Evolutionary conservation across 345 rosid species (phyloP), one percentile per base, ranked within the genome.

Genomic region (thale cress (Arabidopsis thaliana)): DNA sequence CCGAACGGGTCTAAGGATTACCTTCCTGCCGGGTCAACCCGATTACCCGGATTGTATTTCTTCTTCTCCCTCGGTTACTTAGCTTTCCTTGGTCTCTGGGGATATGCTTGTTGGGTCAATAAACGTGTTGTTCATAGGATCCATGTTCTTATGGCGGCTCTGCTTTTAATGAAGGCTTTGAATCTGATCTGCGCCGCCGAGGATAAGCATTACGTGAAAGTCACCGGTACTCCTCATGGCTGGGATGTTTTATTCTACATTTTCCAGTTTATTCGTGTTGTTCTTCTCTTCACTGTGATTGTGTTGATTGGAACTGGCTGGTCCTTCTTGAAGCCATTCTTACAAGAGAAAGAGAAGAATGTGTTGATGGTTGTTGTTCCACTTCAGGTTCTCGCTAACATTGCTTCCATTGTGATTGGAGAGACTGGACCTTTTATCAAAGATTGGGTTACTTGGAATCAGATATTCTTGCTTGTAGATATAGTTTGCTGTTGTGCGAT

Each of bases 351-450:
- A 81, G 98, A 95, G 82, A 95, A 92, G 97, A 95, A 88, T 67
- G 99, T 95, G 56, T 78, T 95, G 84, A 92, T 95, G 98, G 82
- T 95, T 34, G 99, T 92, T 81, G 84, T 95, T 20, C 99, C 99
- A 0, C 91, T 95, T 36, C 99, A 92, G 82, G 99, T 95, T 61
- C 58, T 95, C 22, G 97, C 97, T 36, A 95, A 92, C 72, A 68
- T 95, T 48, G 98, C 98, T 23, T 90, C 94, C 0, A 74, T 90
- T 4, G 99, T 92, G 74, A 87, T 92, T 28, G 99, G 96, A 5
- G 97, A 95, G 76, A 95, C 97, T 1, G 99, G 98, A 6, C 96
- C 94, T 3, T 92, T 89, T 53, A 86, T 89, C 44, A 89, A 81
- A 84, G 96, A 95, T 25, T 92, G 98, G 97, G 87, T 83, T 5